phyloP scores from a whole-genome alignment of 2,329 filamentous ascomycete species.

The Amesomyces nigricolor region DNA sequence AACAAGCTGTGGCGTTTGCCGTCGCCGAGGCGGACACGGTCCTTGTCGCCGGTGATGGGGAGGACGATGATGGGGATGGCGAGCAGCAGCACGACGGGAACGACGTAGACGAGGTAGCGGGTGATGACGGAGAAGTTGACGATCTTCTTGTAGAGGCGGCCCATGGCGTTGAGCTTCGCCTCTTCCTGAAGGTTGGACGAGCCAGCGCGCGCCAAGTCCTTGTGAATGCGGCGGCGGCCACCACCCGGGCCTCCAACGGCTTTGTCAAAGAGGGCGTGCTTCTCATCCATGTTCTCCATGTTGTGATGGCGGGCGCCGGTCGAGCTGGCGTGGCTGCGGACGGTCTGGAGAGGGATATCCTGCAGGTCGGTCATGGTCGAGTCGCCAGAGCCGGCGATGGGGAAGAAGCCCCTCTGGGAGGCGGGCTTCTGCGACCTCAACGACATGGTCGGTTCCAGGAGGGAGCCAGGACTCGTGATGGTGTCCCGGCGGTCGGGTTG shows the following conservation, averaged over 20 bases:
- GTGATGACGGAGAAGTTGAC: constrained; percentile 58
- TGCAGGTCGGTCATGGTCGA: constrained; percentile 29
- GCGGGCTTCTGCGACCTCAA: constrained; percentile 33
- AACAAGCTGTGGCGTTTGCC: constrained; percentile 41
- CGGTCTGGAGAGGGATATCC: constrained; percentile 51
- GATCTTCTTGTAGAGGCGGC: constrained; percentile 59
- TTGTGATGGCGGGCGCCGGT: constrained; percentile 41
- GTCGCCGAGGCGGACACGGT: constrained; percentile 34
- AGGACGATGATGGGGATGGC: constrained; percentile 57
- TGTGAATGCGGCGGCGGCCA: constrained; percentile 45
- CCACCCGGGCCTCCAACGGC: constrained; percentile 34
- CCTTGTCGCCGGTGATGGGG: constrained; percentile 35
- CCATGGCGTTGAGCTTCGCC: constrained; percentile 57
- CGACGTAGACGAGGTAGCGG: constrained; percentile 62
- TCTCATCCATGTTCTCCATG: constrained; percentile 43
- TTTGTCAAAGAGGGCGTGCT: constrained; percentile 38
- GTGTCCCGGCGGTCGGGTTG: constrained; percentile 2
- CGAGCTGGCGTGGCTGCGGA: constrained; percentile 50
- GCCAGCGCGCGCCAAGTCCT: constrained; percentile 38
- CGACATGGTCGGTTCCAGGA: constrained; percentile 17
- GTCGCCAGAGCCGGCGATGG: constrained; percentile 32
- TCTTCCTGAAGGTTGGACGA: constrained; percentile 44
- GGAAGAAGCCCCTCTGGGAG: constrained; percentile 41
- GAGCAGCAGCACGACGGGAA: constrained; percentile 57
- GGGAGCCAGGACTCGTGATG: neutral